phyloP scores from a whole-genome alignment of 1,139 yeast species.

The Suhomyces wounanorum region DNA sequence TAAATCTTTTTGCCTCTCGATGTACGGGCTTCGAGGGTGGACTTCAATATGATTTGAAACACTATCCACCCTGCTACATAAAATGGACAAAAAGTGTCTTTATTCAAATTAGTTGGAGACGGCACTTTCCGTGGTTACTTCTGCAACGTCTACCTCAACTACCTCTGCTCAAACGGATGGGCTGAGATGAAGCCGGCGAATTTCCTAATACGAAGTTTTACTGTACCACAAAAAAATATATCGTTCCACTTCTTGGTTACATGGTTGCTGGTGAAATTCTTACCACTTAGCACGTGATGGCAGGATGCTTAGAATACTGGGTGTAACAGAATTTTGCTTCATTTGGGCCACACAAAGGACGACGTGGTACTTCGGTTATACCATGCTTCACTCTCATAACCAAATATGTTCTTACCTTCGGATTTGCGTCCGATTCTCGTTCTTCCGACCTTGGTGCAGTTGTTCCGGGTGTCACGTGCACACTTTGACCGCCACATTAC shows the following conservation, averaged over 20 bases:
- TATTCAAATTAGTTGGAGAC: too few relatives aligned
- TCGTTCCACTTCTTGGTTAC: neutral
- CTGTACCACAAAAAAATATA: slow-evolving; percentile 1
- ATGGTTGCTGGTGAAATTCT: neutral
- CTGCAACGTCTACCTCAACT: too few relatives aligned
- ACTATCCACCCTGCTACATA: too few relatives aligned
- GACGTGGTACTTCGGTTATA: too few relatives aligned
- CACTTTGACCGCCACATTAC: neutral
- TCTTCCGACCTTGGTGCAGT: neutral
- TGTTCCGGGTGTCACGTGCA: neutral
- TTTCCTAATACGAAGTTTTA: neutral
- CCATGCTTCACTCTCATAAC: too few relatives aligned
- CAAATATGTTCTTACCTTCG: neutral
- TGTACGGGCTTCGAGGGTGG: too few relatives aligned
- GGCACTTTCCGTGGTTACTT: neutral
- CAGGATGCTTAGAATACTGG: neutral
- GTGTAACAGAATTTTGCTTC: neutral
- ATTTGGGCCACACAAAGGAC: too few relatives aligned
- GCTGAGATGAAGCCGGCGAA: neutral
- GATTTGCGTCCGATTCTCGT: neutral
- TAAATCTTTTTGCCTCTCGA: neutral
- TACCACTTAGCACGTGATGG: neutral
- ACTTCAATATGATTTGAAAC: too few relatives aligned
- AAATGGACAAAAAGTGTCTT: too few relatives aligned
- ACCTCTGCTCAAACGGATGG: neutral